These are phyloP conservation scores for Rhodofomes roseus DNA, from an alignment of 1,284 basidiomycete genomes.

Conservation along the genomic window DNA sequence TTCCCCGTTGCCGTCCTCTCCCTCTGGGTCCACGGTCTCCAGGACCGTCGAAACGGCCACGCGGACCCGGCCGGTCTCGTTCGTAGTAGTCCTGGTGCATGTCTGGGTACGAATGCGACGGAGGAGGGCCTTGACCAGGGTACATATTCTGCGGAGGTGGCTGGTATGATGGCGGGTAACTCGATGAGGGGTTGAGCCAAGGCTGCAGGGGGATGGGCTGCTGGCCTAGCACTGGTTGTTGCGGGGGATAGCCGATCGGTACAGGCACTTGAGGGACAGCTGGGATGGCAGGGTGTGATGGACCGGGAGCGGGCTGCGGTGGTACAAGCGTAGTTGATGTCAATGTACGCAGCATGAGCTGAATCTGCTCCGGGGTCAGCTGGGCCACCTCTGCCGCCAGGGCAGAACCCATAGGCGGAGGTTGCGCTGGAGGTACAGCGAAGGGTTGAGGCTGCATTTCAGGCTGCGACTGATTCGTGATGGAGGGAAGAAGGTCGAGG, in stretches of 20 bases:
- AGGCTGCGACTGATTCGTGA: not conserved
- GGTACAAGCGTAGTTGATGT: conserved; percentile 14
- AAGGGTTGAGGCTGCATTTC: conserved; percentile 5
- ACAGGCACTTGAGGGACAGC: not conserved
- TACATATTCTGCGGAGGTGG: conserved; percentile 4
- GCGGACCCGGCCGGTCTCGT: conserved; percentile 9
- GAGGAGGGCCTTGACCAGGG: not conserved
- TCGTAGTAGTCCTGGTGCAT: conserved; percentile 14
- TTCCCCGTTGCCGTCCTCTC: conserved; percentile 29
- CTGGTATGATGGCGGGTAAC: conserved; percentile 5
- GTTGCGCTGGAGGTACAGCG: not conserved
- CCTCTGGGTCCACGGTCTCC: conserved; percentile 18
- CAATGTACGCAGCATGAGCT: conserved; percentile 49
- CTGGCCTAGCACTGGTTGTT: not conserved
- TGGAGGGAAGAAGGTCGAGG: not conserved
- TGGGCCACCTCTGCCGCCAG: conserved; percentile 50
- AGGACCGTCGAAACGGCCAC: conserved; percentile 13
- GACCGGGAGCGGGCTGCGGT: conserved; percentile 1
- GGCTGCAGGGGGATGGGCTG: conserved; percentile 8
- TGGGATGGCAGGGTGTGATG: not conserved
- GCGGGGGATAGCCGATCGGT: not conserved
- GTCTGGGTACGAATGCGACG: conserved; percentile 3
- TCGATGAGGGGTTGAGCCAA: conserved; percentile 3
- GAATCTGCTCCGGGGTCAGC: conserved; percentile 60
- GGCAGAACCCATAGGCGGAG: not conserved